Evolutionary conservation across 257 asterid species (phyloP), one percentile per base, ranked within the genome.

Genomic region (Solanum infundibuliforme): DNA sequence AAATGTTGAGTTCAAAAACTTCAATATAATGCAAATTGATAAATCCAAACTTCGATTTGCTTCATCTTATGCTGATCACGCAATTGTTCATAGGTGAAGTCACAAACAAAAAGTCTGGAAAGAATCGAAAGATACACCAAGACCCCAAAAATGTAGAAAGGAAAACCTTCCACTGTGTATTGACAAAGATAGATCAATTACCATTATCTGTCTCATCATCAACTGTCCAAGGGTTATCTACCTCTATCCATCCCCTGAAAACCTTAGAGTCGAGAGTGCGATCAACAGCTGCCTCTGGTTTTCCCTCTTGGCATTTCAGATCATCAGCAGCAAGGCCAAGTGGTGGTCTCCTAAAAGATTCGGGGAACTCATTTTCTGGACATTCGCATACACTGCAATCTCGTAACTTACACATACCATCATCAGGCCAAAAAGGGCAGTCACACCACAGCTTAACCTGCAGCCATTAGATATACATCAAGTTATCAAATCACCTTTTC

Each of bases 351-450:
- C 91, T 95, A 88, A 96, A 95, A 83, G 89, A 89, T 88, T 94
- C 98, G 0, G 99, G 99, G 90, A 96, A 96, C 89, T 96, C 99
- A 89, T 85, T 91, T 88, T 95, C 98, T 62, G 99, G 98, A 88
- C 99, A 96, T 89, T 96, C 99, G 55, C 99, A 96, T 83, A 96
- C 98, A 87, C 99, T 96, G 87, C 99, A 96, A 89, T 96, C 99
- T 69, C 99, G 96, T 87, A 96, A 87, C 90, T 92, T 94, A 94
- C 99, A 96, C 99, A 96, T 96, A 72, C 98, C 99, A 91, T 96
- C 99, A 88, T 96, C 98, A 1, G 98, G 99, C 99, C 99, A 96
- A 86, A 96, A 96, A 31, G 98, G 99, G 94, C 99, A 96, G 90
- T 96, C 99, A 89, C 99, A 96, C 99, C 98, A 96, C 90, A 96